Percentiles rank a stretch among this genome's conserved stretches.
Evolutionary conservation across 371 early-diverging fungal species (phyloP).

Genomic region (Blakeslea trispora): DNA sequence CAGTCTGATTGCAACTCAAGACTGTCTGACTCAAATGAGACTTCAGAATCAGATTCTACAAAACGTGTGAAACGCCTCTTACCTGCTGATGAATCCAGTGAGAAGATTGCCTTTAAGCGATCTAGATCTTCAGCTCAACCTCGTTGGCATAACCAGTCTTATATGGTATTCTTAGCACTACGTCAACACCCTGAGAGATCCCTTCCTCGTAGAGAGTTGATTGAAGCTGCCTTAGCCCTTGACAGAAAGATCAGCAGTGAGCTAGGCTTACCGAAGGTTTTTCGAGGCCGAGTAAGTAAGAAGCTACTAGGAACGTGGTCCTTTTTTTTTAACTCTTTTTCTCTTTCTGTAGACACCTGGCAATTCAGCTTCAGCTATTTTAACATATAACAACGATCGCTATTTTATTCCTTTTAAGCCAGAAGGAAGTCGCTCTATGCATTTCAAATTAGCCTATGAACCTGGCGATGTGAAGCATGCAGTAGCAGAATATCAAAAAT

Average conservation of each 20-base stretch:
- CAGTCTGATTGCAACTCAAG: neutral
- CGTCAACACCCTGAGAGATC: constrained; percentile 61
- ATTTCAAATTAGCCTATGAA: constrained; percentile 73
- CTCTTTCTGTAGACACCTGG: constrained; percentile 83
- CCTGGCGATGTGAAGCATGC: constrained; percentile 77
- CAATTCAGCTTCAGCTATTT: constrained; percentile 77
- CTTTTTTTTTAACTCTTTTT: constrained; percentile 8
- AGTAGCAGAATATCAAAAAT: constrained; percentile 65
- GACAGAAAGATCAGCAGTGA: constrained; percentile 72
- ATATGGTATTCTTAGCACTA: constrained; percentile 72
- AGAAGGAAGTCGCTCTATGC: constrained; percentile 63
- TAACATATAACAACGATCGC: constrained; percentile 78
- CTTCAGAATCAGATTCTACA: neutral
- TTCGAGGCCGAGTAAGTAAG: constrained; percentile 73
- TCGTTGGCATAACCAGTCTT: constrained; percentile 81
- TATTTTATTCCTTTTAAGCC: constrained; percentile 73
- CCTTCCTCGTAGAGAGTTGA: constrained; percentile 68
- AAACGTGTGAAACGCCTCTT: neutral
- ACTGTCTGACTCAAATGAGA: neutral
- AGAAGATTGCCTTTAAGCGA: neutral
- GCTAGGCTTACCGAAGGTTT: constrained; percentile 67
- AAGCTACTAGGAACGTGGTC: neutral
- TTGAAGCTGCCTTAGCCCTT: constrained; percentile 67
- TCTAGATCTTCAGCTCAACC: constrained; percentile 34
- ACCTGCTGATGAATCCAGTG: neutral